Percentiles rank a stretch among this genome's conserved stretches.
Evolutionary conservation across 345 rosid species (phyloP).

Genomic region (Noccaea bulbosa): DNA sequence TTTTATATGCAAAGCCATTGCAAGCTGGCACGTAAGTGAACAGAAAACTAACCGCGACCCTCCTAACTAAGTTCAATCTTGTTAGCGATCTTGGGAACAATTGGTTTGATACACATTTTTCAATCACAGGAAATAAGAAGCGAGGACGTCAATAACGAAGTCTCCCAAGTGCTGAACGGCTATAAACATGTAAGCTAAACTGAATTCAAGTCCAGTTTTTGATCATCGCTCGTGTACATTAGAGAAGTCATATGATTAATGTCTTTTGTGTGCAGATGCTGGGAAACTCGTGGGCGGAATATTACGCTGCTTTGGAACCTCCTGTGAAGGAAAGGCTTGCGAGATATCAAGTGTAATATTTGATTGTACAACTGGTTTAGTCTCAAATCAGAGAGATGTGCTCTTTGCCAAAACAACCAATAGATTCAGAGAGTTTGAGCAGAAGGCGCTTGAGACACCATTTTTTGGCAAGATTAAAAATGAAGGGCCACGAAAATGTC

Average conservation of each 20-base stretch:
- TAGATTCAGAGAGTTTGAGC: slow-evolving; percentile 30
- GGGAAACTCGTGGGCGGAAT: slow-evolving; percentile 86
- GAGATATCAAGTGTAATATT: slow-evolving; percentile 69
- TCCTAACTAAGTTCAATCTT: slow-evolving; percentile 6
- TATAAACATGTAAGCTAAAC: slow-evolving; percentile 69
- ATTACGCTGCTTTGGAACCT: slow-evolving; percentile 80
- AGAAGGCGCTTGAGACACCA: slow-evolving; percentile 32
- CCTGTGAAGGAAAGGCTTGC: slow-evolving; percentile 82
- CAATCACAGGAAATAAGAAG: slow-evolving; percentile 75
- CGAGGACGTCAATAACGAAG: slow-evolving; percentile 80
- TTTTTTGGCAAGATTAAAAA: slow-evolving; percentile 29
- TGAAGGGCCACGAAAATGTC: slow-evolving; percentile 26
- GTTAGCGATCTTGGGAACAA: background rate
- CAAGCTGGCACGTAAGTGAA: slow-evolving; percentile 94
- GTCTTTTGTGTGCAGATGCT: slow-evolving; percentile 65
- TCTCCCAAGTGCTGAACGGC: slow-evolving; percentile 89
- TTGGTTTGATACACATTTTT: slow-evolving; percentile 5
- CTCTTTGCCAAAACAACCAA: slow-evolving; percentile 31
- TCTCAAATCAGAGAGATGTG: slow-evolving; percentile 22
- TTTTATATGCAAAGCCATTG: slow-evolving; percentile 86
- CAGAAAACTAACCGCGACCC: background rate
- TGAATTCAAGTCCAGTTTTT: background rate
- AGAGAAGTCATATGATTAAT: slow-evolving; percentile 7
- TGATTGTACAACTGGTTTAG: slow-evolving; percentile 17
- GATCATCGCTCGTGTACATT: background rate